Conservation (phyloP, 345 rosid genomes). For the Camelina laxa region DNA sequence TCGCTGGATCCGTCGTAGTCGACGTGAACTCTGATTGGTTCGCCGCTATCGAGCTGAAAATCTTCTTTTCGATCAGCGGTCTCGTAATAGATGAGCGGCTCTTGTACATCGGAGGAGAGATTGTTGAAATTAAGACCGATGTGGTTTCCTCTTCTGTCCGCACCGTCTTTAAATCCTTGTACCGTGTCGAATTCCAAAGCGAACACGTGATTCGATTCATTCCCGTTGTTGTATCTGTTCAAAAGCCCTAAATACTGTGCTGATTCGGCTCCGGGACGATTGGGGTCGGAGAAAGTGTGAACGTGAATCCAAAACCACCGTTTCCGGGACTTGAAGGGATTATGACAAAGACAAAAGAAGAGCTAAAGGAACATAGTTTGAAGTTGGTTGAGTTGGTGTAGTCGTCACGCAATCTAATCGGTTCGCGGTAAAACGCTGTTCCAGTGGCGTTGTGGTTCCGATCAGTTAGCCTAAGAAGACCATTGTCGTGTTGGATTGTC, state of each 20-base stretch:
- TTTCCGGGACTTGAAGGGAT: constrained; percentile 37
- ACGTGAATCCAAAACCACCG: constrained; percentile 65
- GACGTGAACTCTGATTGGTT: constrained; percentile 59
- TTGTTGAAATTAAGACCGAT: constrained; percentile 64
- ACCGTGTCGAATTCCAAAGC: constrained; percentile 71
- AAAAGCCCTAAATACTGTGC: constrained; percentile 61
- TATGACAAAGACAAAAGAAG: constrained; percentile 59
- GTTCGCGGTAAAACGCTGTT: constrained; percentile 36
- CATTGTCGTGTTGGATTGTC: constrained; percentile 4
- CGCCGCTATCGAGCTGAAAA: constrained; percentile 47
- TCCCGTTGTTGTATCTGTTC: constrained; percentile 38
- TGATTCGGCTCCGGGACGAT: constrained; percentile 48
- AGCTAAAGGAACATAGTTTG: constrained; percentile 51
- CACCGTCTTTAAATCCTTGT: constrained; percentile 47
- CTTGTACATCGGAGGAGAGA: constrained; percentile 31
- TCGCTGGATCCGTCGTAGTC: constrained; percentile 58
- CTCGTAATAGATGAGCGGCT: constrained; percentile 40
- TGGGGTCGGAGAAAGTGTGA: constrained; percentile 52
- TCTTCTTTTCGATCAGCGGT: constrained; percentile 25
- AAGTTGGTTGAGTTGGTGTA: not conserved
- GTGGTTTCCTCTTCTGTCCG: constrained; percentile 52
- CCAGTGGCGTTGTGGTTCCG: constrained; percentile 32
- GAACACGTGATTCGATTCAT: constrained; percentile 49
- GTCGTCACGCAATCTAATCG: constrained; percentile 32
- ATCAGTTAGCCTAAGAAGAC: constrained; percentile 37